Base-by-base conservation (phyloP, 2,329 filamentous ascomycete species). In the Colletotrichum chlorophyti region DNA sequence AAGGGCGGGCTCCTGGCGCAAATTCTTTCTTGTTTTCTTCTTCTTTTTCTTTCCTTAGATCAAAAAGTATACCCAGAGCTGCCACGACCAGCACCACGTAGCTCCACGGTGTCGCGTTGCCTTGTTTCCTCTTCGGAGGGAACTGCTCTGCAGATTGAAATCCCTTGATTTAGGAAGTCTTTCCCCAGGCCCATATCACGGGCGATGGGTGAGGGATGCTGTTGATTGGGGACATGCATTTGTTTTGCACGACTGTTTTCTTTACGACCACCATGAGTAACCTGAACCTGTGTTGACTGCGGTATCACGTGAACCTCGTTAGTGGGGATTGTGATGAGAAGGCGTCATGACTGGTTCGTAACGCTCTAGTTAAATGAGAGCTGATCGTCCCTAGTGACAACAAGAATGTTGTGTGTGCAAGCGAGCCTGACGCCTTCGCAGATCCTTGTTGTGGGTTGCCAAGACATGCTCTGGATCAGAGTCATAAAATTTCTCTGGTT, bases 131-230 rank as follows among this genome's bases (percentile, higher is more conserved):
- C 68, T 62, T 55, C 50, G 60, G 63, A 76, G 76, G 79, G 79
- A 79, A 72, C 38, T 68, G 74, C 79, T 84, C 81, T 83, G 82
- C 76, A 86, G 81, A 86, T 72, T 63, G 76, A 81, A 73, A 50
- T 62, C 78, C 83, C 83, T 81, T 81, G 81, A 72, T 77, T 77
- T 85, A 86, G 83, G 83, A 86, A 86, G 82, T 84, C 79, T 84
- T 72, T 73, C 80, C 79, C 54, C 70, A 72, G 73, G 72, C 73
- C 68, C 65, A 37, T 29, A 38, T 68, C 63, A 71, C 67, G 71
- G 71, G 74, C 68, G 74, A 75, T 80, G 80, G 76, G 78, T 77
- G 77, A 72, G 78, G 76, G 77, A 84, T 83, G 83, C 82, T 81
- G 83, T 83, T 79, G 81, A 84, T 79, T 76, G 81, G 83, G 83